Percentiles rank a stretch among this genome's conserved stretches.
Evolutionary conservation across 2,329 filamentous ascomycete genomes (phyloP).

Genomic region (Aspergillus carbonarius): DNA sequence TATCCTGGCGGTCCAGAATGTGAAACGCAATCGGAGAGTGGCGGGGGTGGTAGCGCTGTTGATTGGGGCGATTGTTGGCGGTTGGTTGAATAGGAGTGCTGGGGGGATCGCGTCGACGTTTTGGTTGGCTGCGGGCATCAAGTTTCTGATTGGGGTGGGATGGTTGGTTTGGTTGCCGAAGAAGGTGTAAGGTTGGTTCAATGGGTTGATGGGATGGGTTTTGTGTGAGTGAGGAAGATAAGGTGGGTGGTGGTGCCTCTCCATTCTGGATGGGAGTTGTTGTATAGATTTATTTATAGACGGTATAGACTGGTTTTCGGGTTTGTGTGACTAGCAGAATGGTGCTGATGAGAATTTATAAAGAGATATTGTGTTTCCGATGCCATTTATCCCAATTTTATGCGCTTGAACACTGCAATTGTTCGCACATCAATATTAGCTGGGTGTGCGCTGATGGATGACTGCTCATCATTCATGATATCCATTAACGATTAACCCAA

Average conservation of each 20-base stretch:
- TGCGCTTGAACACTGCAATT: background rate
- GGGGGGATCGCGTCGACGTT: constrained; percentile 46
- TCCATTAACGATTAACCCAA: constrained; percentile 23
- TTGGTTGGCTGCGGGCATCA: constrained; percentile 45
- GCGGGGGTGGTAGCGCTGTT: constrained; percentile 40
- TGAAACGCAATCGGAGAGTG: constrained; percentile 39
- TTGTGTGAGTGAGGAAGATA: background rate
- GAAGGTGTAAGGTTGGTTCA: background rate
- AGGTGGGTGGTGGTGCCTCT: background rate
- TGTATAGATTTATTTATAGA: background rate
- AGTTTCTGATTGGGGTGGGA: constrained; percentile 35
- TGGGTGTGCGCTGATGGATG: background rate
- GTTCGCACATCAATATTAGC: no score
- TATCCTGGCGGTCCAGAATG: constrained; percentile 36
- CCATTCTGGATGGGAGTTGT: background rate
- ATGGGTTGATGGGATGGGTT: background rate
- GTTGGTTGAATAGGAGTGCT: constrained; percentile 43
- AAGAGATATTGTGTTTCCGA: no score
- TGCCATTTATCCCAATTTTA: no score
- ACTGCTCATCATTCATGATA: constrained; percentile 2
- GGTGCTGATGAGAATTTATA: background rate
- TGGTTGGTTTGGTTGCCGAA: constrained; percentile 42
- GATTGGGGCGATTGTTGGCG: constrained; percentile 43
- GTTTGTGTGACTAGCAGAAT: background rate
- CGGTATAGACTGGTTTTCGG: background rate